Evolutionary conservation across 768 basidiomycete species (phyloP).

Genomic region (Leucocoprinus birnbaumii): DNA sequence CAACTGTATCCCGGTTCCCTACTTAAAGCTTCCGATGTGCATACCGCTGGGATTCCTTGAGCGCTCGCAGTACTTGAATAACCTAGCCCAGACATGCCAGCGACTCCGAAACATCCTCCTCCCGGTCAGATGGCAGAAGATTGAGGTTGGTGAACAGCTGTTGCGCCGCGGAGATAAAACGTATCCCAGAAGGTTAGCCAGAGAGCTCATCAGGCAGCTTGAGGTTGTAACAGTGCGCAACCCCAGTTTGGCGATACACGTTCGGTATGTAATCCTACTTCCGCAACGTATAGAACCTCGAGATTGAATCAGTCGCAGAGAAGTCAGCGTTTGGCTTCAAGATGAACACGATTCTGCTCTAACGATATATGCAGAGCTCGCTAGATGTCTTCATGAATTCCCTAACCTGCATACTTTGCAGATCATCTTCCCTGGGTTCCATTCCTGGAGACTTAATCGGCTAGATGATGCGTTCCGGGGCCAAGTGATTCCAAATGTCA

Average conservation of each 20-base stretch:
- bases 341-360: not conserved
- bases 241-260: conserved; percentile 11
- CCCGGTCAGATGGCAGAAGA: conserved; percentile 13
- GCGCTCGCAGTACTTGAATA: not conserved
- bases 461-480: not conserved
- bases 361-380: not conserved
- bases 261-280: conserved; percentile 6
- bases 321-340: not conserved
- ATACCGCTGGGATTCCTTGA: not conserved
- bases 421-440: not conserved
- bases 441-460: not conserved
- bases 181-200: conserved; percentile 2
- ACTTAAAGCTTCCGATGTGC: not conserved
- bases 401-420: not conserved
- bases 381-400: not conserved
- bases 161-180: not conserved
- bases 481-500: not conserved
- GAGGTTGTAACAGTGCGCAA: conserved; percentile 16
- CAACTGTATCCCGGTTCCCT: not conserved
- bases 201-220: conserved; percentile 15
- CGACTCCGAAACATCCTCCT: conserved; percentile 12
- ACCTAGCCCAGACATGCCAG: conserved; percentile 15
- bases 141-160: conserved; percentile 11
- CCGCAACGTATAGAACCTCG: not conserved
- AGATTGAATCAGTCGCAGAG: not conserved